Evolutionary conservation across 2,329 filamentous ascomycete genomes (phyloP), one percentile per base, ranked within the genome.

Genomic region (Fusarium nematophilum): DNA sequence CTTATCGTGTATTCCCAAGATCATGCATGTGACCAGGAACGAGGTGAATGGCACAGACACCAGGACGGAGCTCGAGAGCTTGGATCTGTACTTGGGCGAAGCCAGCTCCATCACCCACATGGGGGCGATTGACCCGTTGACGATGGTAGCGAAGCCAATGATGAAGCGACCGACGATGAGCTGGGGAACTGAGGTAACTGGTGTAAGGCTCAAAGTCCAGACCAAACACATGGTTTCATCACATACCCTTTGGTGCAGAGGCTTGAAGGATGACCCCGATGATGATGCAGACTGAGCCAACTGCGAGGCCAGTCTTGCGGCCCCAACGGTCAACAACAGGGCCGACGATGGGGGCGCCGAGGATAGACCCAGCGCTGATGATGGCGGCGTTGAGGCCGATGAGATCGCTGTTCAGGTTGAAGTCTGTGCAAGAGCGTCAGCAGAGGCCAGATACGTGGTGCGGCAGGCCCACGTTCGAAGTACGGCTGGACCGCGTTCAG

Each of bases 331-430:
- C 51, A 36, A 54, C 42, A 15, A 54, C 11, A 10, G 43, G 46
- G 6, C 52, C 52, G 17, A 55, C 52, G 15, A 55, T 27, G n/a
- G 52, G 52, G 10, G 45, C 33, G n/a, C 52, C 45, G 5, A 55
- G 26, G 52, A 55, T 36, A 2, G 37, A 55, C 45, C 52, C 52
- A 15, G 46, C 52, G 23, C 46, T 46, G 15, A 55, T 11, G 11
- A 55, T 55, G 33, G 53, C 53, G n/a, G 34, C 53, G 27, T 51
- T 55, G 27, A 55, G 53, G 21, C 53, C 53, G 13, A 43, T 51
- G 18, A 55, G 45, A 17, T 38, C 34, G 15, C 45, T 55, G 13
- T 40, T 25, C 17, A 55, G 45, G 4, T 51, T 45, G 27, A 55
- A 55, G 27, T 55, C 53, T 55, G 15, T 15, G 7, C 27, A 34